Percentiles rank a stretch among this genome's conserved stretches.
These are phyloP conservation scores for Rhytidhysteron rufulum DNA, from an alignment of 2,329 filamentous ascomycete species.

Conservation along the genomic window DNA sequence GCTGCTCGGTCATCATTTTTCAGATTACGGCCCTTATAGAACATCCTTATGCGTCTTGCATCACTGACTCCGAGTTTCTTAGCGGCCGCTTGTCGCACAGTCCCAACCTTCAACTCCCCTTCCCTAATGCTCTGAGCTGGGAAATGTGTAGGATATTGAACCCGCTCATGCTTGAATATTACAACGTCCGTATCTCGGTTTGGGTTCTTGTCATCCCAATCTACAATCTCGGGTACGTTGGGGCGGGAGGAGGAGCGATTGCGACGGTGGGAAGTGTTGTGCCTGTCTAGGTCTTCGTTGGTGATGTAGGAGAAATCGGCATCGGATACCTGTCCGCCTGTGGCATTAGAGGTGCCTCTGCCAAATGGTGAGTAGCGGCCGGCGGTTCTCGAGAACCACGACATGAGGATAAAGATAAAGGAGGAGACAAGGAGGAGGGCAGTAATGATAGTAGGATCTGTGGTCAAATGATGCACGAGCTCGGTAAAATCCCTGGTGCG, in stretches of 20 bases:
- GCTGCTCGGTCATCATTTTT: constrained; percentile 59
- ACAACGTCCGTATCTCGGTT: constrained; percentile 65
- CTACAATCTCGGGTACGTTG: constrained; percentile 37
- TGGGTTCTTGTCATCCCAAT: constrained; percentile 36
- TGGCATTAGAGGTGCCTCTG: constrained; percentile 33
- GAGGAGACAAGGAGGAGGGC: constrained; percentile 34
- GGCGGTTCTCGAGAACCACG: constrained; percentile 46
- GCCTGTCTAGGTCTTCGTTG: constrained; percentile 61
- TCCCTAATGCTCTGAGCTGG: constrained; percentile 72
- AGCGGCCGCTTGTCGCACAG: constrained; percentile 64
- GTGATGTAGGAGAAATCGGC: constrained; percentile 81
- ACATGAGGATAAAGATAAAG: constrained; percentile 41
- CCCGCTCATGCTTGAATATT: constrained; percentile 63
- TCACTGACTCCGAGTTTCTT: constrained; percentile 62
- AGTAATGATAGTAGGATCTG: constrained; percentile 23
- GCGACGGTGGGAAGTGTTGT: constrained; percentile 36
- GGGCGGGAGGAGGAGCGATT: constrained; percentile 20
- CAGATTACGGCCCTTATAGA: constrained; percentile 69
- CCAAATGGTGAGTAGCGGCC: constrained; percentile 49
- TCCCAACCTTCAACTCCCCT: constrained; percentile 63
- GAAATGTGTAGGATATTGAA: constrained; percentile 67
- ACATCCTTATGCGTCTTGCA: constrained; percentile 58
- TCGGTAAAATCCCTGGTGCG: constrained; percentile 14
- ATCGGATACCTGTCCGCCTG: constrained; percentile 60
- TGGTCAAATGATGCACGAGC: constrained; percentile 30